Evolutionary conservation across 2,329 filamentous ascomycete genomes (phyloP).

Genomic region (Hansfordia pulvinata): DNA sequence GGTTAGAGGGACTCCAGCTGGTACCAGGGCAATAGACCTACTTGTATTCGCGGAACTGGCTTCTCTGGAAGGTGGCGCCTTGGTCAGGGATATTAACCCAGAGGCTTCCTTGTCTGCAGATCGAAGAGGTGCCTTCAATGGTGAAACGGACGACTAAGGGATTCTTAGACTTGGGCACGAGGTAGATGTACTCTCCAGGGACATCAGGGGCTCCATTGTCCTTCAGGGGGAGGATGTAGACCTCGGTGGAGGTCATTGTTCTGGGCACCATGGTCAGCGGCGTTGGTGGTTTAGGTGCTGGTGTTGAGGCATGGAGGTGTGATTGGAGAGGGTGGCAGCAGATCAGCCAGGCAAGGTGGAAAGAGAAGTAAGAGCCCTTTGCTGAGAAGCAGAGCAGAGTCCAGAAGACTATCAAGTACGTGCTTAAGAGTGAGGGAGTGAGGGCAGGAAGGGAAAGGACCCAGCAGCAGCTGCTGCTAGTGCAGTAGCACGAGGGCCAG

Average conservation of each 20-base stretch:
- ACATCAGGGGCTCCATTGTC: slow-evolving; percentile 89
- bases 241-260: slow-evolving; percentile 53
- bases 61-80: slow-evolving; percentile 62
- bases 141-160: slow-evolving; percentile 76
- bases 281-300: no score
- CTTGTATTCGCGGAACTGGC: slow-evolving; percentile 80
- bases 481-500: no score
- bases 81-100: slow-evolving; percentile 90
- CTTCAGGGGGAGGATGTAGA: slow-evolving; percentile 82
- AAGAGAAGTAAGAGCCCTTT: no score
- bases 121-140: slow-evolving; percentile 88
- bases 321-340: no score
- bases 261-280: slow-evolving; percentile 37
- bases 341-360: no score
- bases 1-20: not conserved
- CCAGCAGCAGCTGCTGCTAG: no score
- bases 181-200: slow-evolving; percentile 79
- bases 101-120: slow-evolving; percentile 84
- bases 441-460: no score
- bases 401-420: no score
- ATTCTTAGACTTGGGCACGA: slow-evolving; percentile 60
- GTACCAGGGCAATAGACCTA: slow-evolving; percentile 28
- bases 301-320: no score
- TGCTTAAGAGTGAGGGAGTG: no score
- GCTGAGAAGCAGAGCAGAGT: no score